phyloP scores from a whole-genome alignment of 371 early-diverging fungal genomes.

The Actinomucor elegans region DNA sequence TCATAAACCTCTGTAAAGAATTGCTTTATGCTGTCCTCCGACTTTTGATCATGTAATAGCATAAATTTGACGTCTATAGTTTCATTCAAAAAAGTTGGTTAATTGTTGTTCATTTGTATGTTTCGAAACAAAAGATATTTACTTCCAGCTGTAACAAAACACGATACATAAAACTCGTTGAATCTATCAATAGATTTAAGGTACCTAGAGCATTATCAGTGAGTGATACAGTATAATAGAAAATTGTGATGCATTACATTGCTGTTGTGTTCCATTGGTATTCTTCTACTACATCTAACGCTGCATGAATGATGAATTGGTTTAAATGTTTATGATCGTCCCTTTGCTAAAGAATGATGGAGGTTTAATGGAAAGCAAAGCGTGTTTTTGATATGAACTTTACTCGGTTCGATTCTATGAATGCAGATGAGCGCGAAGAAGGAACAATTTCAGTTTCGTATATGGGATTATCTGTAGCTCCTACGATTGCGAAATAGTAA shows the following conservation, averaged over 20 bases:
- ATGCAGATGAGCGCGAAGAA: conserved; percentile 43
- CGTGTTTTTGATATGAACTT: too few relatives aligned
- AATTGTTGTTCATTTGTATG: neutral
- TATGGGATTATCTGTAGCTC: conserved; percentile 89
- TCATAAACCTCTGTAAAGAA: conserved; percentile 94
- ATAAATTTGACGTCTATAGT: conserved; percentile 78
- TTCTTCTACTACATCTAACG: conserved; percentile 95
- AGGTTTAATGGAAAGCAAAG: too few relatives aligned
- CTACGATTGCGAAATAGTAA: conserved; percentile 93
- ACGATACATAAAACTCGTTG: conserved; percentile 91
- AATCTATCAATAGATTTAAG: conserved; percentile 92
- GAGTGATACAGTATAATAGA: neutral
- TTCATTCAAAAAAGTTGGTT: too few relatives aligned
- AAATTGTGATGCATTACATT: conserved; percentile 51
- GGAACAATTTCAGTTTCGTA: conserved; percentile 89
- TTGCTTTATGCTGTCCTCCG: conserved; percentile 84
- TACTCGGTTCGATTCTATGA: conserved; percentile 39
- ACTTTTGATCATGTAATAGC: conserved; percentile 88
- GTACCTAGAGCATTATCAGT: conserved; percentile 77
- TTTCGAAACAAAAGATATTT: conserved; percentile 6
- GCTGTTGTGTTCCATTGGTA: conserved; percentile 82
- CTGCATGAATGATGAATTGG: conserved; percentile 95
- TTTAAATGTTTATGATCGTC: conserved; percentile 90
- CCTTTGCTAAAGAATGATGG: conserved; percentile 34
- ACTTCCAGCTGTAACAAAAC: conserved; percentile 91